Evolutionary conservation across 1,284 basidiomycete species (phyloP).

Genomic region (Trametes hirsuta): DNA sequence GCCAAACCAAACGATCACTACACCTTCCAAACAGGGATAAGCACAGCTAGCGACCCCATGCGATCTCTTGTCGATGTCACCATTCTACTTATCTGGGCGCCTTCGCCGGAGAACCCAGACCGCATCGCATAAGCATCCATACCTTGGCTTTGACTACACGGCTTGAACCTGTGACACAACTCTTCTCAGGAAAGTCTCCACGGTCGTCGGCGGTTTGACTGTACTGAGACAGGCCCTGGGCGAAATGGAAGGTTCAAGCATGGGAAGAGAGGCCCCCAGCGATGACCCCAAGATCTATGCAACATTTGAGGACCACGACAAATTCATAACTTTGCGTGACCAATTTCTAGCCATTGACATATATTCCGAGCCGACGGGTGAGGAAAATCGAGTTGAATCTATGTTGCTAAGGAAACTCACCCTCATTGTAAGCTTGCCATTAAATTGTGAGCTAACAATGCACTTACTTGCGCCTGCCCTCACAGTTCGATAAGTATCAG

Average conservation of each 20-base stretch:
- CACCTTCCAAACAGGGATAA: too few species aligned
- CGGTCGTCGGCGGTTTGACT: background rate
- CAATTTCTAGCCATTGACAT: constrained; percentile 56
- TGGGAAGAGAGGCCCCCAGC: background rate
- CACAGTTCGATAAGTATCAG: constrained; percentile 87
- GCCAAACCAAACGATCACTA: too few species aligned
- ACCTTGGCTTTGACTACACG: too few species aligned
- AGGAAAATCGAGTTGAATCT: constrained; percentile 51
- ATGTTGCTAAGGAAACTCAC: constrained; percentile 44
- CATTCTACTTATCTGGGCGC: too few species aligned
- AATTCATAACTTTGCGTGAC: constrained; percentile 59
- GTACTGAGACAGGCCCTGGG: too few species aligned
- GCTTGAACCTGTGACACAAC: too few species aligned
- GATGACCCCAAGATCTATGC: constrained; percentile 43
- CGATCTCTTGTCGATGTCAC: too few species aligned
- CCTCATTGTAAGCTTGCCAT: constrained; percentile 42
- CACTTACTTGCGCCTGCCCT: background rate
- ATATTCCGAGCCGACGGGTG: constrained; percentile 45
- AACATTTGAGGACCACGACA: constrained; percentile 63
- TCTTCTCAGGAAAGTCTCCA: background rate
- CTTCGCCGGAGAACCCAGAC: too few species aligned
- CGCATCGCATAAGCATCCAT: too few species aligned
- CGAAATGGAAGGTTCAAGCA: background rate
- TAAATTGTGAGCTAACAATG: constrained; percentile 1
- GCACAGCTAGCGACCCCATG: too few species aligned